Conservation (phyloP, 2,329 filamentous ascomycete genomes). For the Sporothrix dimorphospora region DNA sequence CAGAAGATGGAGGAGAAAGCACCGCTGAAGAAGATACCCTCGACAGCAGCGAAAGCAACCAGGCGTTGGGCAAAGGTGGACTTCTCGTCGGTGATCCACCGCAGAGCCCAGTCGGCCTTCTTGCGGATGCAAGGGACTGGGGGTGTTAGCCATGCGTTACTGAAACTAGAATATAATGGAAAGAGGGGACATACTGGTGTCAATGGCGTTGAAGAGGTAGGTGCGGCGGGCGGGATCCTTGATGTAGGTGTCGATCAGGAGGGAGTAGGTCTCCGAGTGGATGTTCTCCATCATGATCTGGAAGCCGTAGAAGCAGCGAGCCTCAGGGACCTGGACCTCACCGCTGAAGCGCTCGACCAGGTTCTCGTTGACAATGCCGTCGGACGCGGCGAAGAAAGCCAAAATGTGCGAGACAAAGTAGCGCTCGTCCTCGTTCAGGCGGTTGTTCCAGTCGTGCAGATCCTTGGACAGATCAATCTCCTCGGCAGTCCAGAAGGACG, state of each 20-base stretch:
- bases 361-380: conserved; percentile 99
- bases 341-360: conserved; percentile 95
- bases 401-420: conserved; percentile 99
- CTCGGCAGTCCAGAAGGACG: conserved; percentile 99
- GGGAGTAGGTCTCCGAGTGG: conserved; percentile 98
- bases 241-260: conserved; percentile 99
- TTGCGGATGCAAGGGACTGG: conserved; percentile 92
- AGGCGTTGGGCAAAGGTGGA: conserved; percentile 95
- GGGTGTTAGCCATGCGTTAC: too few species aligned
- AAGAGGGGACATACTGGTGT: conserved; percentile 91
- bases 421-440: conserved; percentile 92
- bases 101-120: conserved; percentile 97
- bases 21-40: conserved; percentile 99
- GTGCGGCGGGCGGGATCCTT: conserved; percentile 93
- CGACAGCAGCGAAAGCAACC: conserved; percentile 94
- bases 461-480: conserved; percentile 99
- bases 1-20: conserved; percentile 99
- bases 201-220: conserved; percentile 97
- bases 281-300: conserved; percentile 99
- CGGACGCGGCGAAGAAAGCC: conserved; percentile 97
- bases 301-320: conserved; percentile 99
- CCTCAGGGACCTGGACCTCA: conserved; percentile 96
- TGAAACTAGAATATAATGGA: too few species aligned
- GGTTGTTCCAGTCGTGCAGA: conserved; percentile 98
- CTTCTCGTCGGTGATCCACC: conserved; percentile 91